Base-by-base conservation (phyloP, 768 basidiomycete genomes). In the Panus rudis region DNA sequence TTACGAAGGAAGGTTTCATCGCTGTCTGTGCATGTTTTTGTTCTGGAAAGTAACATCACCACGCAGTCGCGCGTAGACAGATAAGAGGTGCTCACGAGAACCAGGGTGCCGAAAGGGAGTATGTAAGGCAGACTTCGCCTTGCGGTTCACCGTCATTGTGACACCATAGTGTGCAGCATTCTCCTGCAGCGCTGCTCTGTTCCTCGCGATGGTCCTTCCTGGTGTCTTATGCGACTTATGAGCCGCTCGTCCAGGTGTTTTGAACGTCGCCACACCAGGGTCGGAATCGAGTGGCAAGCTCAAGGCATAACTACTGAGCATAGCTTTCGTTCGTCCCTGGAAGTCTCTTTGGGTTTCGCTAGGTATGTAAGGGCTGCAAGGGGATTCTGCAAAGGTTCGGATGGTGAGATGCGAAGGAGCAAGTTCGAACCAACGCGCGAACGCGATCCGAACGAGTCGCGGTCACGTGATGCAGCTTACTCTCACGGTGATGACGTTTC, bases 191-290 rank as follows among this genome's bases (percentile, higher is more conserved):
- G 59, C 60, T 34, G 53, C 47, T 39, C 63, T 51, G 52, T 63
- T 55, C 61, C 68, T 65, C 57, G 58, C 62, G 24, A 67, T 59
- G 10, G 53, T 65, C 25, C 71, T 64, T n/a, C 72, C 78, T 2
- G 81, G 82, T 0, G 81, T 84, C 58, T 75, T 81, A n/a, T n/a
- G n/a, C n/a, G n/a, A n/a, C n/a, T n/a, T n/a, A n/a, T n/a, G 1
- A 68, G 24, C 16, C 47, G 48, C 4, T n/a, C n/a, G n/a, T n/a
- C 40, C 2, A 23, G 41, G 6, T 50, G 46, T 39, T 50, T 45
- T 23, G 32, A 43, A 5, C 44, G 45, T 33, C 45, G 43, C 25
- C 32, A 46, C 21, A 43, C 48, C 8, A 39, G 46, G 37, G 35
- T 21, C 6, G 19, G 23, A 4, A 14, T 20, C n/a, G n/a, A n/a